Percentiles rank a stretch among this genome's conserved stretches.
Conservation (phyloP, 176 grass and related monocot species). For the Alopecurus myosuroides region DNA sequence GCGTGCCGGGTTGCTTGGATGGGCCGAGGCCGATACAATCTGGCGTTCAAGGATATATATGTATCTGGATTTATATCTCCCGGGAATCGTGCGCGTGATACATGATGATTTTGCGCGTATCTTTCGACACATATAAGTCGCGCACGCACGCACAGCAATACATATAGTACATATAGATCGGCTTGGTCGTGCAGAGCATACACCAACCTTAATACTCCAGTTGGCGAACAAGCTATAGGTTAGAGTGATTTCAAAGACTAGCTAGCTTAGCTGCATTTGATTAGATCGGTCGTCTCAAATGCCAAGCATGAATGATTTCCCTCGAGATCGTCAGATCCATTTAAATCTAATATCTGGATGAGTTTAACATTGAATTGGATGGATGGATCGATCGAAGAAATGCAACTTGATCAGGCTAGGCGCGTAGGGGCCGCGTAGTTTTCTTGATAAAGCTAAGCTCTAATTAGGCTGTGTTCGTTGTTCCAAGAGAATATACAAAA, state of each 20-base stretch:
- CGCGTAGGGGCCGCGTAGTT: background rate
- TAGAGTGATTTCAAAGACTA: background rate
- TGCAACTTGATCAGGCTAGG: background rate
- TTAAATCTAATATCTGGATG: background rate
- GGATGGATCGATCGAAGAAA: background rate
- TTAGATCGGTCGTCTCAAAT: background rate
- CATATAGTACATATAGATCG: background rate
- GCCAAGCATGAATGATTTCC: background rate
- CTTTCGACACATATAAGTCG: background rate
- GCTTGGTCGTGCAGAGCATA: background rate
- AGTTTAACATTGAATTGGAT: background rate
- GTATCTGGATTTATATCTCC: background rate
- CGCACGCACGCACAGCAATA: background rate
- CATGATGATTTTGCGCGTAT: constrained; percentile 12
- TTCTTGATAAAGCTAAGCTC: background rate
- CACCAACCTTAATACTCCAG: background rate
- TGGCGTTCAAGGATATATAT: background rate
- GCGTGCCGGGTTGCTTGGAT: background rate
- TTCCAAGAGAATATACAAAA: background rate
- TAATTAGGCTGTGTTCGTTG: background rate
- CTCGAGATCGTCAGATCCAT: background rate
- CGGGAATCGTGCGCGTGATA: background rate
- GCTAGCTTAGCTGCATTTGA: background rate
- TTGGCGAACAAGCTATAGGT: background rate
- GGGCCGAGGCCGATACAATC: background rate